Percentiles rank a stretch among this genome's conserved stretches.
Conservation (phyloP, 202 grass and related monocot species). For the Zizania palustris region DNA sequence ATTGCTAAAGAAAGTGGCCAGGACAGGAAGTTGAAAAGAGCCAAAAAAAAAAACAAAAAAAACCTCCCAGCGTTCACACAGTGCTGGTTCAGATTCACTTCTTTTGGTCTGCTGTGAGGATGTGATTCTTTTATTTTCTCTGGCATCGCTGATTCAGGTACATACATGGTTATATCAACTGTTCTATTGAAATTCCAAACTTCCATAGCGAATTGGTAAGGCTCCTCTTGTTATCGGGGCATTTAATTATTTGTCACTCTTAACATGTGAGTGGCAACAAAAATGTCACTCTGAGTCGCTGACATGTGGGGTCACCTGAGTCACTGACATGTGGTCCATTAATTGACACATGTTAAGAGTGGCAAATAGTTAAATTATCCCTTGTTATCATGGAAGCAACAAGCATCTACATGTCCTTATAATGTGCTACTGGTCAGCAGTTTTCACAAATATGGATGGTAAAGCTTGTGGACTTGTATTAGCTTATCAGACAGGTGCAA, state of each 20-base stretch:
- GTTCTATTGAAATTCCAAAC: conserved; percentile 11
- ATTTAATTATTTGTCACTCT: too few species aligned
- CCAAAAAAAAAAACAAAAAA: conserved; percentile 45
- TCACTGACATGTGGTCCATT: too few species aligned
- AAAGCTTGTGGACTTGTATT: conserved; percentile 69
- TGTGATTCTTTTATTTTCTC: conserved; percentile 61
- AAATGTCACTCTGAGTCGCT: too few species aligned
- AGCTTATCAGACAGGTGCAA: conserved; percentile 72
- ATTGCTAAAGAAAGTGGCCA: conserved; percentile 42
- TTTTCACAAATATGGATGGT: conserved; percentile 69
- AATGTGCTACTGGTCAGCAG: conserved; percentile 81
- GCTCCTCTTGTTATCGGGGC: conserved; percentile 54
- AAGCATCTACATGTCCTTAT: conserved; percentile 58
- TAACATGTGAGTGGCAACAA: too few species aligned
- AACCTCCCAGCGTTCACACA: conserved; percentile 36
- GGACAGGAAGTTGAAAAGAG: conserved; percentile 46
- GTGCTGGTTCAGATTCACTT: conserved; percentile 56
- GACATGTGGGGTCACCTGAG: too few species aligned
- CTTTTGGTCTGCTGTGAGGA: conserved; percentile 80
- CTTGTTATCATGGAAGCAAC: too few species aligned
- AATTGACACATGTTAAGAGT: too few species aligned
- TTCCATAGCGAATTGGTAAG: conserved; percentile 29
- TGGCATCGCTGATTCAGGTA: conserved; percentile 69
- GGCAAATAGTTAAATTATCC: too few species aligned
- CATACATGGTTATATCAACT: conserved; percentile 30